A percentile compares a stretch with the other conserved stretches of the same genome.
These are phyloP conservation scores for Citrullus colocynthis DNA, from an alignment of 306 rosid species.

Conservation along the genomic window DNA sequence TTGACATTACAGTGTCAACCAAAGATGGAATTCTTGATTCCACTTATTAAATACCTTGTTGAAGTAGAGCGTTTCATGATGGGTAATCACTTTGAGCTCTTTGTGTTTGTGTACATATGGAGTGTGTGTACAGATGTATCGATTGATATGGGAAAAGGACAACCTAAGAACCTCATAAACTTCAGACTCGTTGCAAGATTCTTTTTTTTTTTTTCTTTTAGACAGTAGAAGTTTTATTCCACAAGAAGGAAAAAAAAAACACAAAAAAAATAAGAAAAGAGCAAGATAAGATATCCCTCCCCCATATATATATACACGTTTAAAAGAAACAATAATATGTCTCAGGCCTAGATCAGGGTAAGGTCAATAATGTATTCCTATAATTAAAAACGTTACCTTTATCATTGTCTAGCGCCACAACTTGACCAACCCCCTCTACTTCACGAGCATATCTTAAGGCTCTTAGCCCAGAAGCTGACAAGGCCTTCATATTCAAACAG, in stretches of 20 bases:
- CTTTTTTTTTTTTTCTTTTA: neutral
- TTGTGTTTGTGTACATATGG: neutral
- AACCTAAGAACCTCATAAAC: neutral
- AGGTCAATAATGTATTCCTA: too few species aligned
- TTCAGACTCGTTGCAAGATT: neutral
- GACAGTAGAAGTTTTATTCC: neutral
- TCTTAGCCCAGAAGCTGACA: conserved; percentile 96
- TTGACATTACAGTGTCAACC: neutral
- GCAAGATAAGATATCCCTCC: neutral
- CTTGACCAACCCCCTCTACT: conserved; percentile 82
- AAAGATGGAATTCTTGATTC: neutral
- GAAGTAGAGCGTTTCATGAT: neutral
- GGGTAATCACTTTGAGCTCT: neutral
- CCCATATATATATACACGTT: too few species aligned
- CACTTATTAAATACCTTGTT: neutral
- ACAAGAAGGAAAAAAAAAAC: neutral
- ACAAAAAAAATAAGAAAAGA: too few species aligned
- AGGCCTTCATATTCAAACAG: conserved; percentile 41
- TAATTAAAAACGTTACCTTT: conserved; percentile 35
- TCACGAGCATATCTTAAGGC: conserved; percentile 94
- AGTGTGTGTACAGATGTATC: neutral
- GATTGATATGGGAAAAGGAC: neutral
- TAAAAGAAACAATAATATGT: too few species aligned
- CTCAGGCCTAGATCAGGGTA: too few species aligned
- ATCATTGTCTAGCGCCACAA: conserved; percentile 92